Conservation (phyloP, 2,329 filamentous ascomycete genomes). For the Paecilomyces fulvus region DNA sequence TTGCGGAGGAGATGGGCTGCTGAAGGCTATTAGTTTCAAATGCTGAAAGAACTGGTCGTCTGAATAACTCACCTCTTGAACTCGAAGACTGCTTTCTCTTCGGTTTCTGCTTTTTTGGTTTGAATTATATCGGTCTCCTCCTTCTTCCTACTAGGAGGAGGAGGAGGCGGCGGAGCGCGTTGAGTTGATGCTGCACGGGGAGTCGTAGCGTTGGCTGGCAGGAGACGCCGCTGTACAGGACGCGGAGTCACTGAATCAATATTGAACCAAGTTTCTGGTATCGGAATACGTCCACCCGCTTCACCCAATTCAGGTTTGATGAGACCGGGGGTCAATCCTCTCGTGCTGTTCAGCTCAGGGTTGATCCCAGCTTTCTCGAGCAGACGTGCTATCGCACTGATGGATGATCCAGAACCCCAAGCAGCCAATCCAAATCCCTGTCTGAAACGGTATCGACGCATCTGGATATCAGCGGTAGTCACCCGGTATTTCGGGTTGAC, state of each 20-base stretch:
- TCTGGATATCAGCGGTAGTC: slow-evolving; percentile 2
- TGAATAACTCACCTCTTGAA: neutral
- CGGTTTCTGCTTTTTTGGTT: neutral
- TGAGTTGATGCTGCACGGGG: neutral
- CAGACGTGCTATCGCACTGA: slow-evolving; percentile 3
- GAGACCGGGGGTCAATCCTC: slow-evolving; percentile 15
- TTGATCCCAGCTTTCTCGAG: slow-evolving; percentile 7
- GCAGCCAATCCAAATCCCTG: slow-evolving; percentile 4
- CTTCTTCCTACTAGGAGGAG: neutral
- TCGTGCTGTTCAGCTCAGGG: slow-evolving; percentile 9
- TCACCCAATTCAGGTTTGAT: slow-evolving; percentile 13
- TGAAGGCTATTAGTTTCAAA: neutral
- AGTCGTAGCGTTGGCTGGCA: neutral
- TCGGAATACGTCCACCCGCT: slow-evolving; percentile 10
- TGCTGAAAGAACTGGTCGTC: neutral
- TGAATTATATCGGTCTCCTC: neutral
- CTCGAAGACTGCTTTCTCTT: neutral
- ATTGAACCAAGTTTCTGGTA: slow-evolving; percentile 4
- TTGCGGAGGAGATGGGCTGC: neutral
- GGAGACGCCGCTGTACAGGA: neutral
- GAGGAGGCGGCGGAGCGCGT: too few relatives aligned
- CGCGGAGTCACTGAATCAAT: neutral
- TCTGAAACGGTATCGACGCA: slow-evolving; percentile 9
- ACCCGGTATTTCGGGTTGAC: slow-evolving; percentile 9
- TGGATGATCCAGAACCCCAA: slow-evolving; percentile 8